A percentile compares a stretch with the other conserved stretches of the same genome.
Conservation (phyloP, 2,329 filamentous ascomycete genomes). For the Colletotrichum costaricense region DNA sequence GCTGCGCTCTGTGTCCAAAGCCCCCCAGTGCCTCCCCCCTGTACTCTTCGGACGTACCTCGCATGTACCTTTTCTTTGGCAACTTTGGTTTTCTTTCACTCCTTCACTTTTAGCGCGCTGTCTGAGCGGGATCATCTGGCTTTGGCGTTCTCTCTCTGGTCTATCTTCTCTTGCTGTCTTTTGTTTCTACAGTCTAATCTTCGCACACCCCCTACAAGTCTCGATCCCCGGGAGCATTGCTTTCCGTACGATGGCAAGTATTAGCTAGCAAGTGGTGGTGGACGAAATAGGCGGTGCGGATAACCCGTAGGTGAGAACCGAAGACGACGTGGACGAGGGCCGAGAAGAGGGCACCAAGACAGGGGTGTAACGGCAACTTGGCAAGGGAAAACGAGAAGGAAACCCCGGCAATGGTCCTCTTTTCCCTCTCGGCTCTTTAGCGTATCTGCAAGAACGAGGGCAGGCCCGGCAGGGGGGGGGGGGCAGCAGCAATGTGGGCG, state of each 20-base stretch:
- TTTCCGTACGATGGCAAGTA: neutral
- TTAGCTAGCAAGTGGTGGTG: neutral
- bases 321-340: neutral
- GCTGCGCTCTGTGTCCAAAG: neutral
- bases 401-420: conserved; percentile 1
- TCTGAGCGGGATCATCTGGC: conserved; percentile 12
- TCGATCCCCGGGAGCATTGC: neutral
- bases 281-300: neutral
- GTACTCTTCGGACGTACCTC: neutral
- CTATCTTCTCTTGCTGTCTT: neutral
- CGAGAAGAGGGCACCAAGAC: neutral
- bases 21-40: neutral
- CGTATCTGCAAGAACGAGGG: conserved; percentile 21
- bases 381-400: neutral
- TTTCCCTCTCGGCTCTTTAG: conserved; percentile 26
- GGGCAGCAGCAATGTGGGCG: neutral
- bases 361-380: neutral
- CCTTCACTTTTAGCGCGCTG: conserved; percentile 5
- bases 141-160: neutral
- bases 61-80: neutral
- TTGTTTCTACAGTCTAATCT: neutral
- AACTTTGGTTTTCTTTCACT: neutral
- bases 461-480: neutral
- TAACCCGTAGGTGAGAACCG: neutral
- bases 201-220: neutral